Conservation (phyloP, 441 rosid species). For the Theobroma grandiflorum region DNA sequence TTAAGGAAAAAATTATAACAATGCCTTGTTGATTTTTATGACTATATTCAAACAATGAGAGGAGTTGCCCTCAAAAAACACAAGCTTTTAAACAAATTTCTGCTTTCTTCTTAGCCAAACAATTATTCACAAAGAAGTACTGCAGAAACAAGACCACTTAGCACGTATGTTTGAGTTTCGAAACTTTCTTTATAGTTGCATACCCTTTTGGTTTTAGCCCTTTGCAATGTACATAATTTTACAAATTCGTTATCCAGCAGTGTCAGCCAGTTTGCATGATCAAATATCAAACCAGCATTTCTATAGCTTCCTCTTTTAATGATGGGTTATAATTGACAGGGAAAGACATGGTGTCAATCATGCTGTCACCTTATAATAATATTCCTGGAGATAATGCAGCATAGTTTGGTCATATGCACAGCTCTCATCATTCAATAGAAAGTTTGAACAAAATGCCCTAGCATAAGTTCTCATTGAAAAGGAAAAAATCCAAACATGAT, state of each 20-base stretch:
- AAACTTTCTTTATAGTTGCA: neutral
- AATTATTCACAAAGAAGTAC: neutral
- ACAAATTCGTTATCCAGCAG: constrained; percentile 8
- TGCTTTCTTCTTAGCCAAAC: neutral
- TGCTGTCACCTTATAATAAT: neutral
- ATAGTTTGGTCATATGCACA: constrained; percentile 5
- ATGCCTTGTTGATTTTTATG: neutral
- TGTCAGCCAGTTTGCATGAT: neutral
- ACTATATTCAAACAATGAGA: neutral
- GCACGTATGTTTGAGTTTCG: constrained; percentile 9
- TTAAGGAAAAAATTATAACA: constrained; percentile 8
- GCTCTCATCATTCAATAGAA: constrained; percentile 16
- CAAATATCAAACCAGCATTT: constrained; percentile 6
- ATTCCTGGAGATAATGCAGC: neutral
- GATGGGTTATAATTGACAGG: neutral
- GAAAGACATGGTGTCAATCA: neutral
- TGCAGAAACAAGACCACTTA: constrained; percentile 12
- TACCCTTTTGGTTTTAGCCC: constrained; percentile 2
- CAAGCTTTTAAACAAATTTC: neutral
- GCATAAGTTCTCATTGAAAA: neutral
- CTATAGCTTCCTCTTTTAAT: constrained; percentile 5
- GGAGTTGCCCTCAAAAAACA: neutral
- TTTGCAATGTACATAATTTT: neutral
- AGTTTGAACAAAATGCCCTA: neutral
- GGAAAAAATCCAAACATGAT: neutral